phyloP scores from a whole-genome alignment of 169 alveolate genomes.

The Blepharisma undulans region DNA sequence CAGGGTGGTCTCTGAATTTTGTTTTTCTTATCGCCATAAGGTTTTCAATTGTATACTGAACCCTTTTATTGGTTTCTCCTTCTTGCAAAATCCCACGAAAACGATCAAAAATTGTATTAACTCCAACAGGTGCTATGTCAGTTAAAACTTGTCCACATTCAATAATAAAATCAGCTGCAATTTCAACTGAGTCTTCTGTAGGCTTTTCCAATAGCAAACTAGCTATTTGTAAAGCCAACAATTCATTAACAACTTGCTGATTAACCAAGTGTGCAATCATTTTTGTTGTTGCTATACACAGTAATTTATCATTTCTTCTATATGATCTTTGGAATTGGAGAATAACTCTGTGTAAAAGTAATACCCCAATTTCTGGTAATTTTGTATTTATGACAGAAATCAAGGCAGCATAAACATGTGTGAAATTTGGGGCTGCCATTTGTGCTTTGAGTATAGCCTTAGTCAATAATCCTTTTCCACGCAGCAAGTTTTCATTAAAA shows the following conservation, averaged over 20 bases:
- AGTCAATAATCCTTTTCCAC: conserved; percentile 98
- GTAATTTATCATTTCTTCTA: conserved; percentile 92
- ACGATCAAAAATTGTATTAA: conserved; percentile 94
- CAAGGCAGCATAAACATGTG: conserved; percentile 96
- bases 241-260: conserved; percentile 92
- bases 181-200: conserved; percentile 97
- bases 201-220: conserved; percentile 93
- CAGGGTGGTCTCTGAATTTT: conserved; percentile 88
- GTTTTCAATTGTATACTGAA: conserved; percentile 96
- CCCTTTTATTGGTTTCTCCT: conserved; percentile 93
- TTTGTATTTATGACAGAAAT: conserved; percentile 96
- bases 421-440: conserved; percentile 97
- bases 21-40: conserved; percentile 92
- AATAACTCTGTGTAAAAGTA: conserved; percentile 91
- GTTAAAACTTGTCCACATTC: conserved; percentile 95
- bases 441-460: conserved; percentile 97
- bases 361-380: conserved; percentile 97
- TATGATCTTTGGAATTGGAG: conserved; percentile 93
- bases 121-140: conserved; percentile 92
- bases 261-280: conserved; percentile 97
- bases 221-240: conserved; percentile 93
- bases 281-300: conserved; percentile 92
- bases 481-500: conserved; percentile 94
- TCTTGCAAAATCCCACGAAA: conserved; percentile 95
- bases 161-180: conserved; percentile 88